Percentiles rank a stretch among this genome's conserved stretches.
These are phyloP conservation scores for Drechslerella dactyloides DNA, from an alignment of 2,329 filamentous ascomycete genomes.

Conservation along the genomic window DNA sequence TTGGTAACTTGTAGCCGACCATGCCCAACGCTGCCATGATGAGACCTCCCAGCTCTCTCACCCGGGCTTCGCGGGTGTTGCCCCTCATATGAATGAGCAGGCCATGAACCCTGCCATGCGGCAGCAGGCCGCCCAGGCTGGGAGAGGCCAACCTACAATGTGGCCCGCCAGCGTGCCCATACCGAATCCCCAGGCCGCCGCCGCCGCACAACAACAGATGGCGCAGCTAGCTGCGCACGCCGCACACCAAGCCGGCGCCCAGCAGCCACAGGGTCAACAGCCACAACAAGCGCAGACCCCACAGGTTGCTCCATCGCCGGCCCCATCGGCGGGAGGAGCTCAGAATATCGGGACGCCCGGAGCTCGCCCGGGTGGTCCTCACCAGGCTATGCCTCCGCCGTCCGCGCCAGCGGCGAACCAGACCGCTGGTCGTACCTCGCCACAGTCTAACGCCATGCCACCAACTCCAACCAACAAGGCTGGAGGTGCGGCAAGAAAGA, in stretches of 20 bases:
- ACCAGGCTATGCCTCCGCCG: slow-evolving; percentile 72
- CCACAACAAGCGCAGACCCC: slow-evolving; percentile 59
- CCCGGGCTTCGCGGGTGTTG: slow-evolving; percentile 68
- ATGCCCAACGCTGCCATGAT: slow-evolving; percentile 66
- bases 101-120: slow-evolving; percentile 61
- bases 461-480: slow-evolving; percentile 76
- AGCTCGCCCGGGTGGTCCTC: slow-evolving; percentile 74
- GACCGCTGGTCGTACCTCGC: slow-evolving; percentile 65
- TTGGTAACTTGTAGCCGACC: slow-evolving; percentile 27
- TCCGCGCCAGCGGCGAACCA: slow-evolving; percentile 67
- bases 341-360: slow-evolving; percentile 60
- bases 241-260: slow-evolving; percentile 49
- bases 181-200: slow-evolving; percentile 57
- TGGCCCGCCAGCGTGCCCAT: slow-evolving; percentile 49
- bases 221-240: too few relatives aligned
- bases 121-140: slow-evolving; percentile 51
- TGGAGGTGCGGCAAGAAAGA: slow-evolving; percentile 80
- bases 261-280: slow-evolving; percentile 59
- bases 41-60: slow-evolving; percentile 74
- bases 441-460: slow-evolving; percentile 70
- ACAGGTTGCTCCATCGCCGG: slow-evolving; percentile 58
- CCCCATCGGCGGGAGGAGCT: slow-evolving; percentile 57
- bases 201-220: slow-evolving; percentile 56
- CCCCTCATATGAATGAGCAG: slow-evolving; percentile 63
- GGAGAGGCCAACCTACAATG: slow-evolving; percentile 52